Evolutionary conservation across 192 early-diverging fungal species (phyloP).

Genomic region (Dimargaris cristalligena): DNA sequence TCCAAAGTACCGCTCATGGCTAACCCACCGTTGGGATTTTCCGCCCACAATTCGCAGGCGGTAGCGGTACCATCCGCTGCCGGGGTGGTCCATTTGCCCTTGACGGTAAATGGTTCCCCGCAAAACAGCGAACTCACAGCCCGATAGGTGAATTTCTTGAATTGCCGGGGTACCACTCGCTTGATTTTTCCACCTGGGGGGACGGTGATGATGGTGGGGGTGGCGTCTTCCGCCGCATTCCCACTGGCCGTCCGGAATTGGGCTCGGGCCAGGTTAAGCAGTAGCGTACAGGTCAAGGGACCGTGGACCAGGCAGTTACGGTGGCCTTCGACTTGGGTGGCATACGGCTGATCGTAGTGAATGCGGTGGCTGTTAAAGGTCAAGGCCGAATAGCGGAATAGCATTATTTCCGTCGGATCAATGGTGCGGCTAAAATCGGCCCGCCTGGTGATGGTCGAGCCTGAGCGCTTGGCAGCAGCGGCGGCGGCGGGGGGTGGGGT

Average conservation of each 20-base stretch:
- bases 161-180: too few relatives aligned
- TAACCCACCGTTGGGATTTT: slow-evolving; percentile 40
- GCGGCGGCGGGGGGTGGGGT: slow-evolving; percentile 17
- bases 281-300: slow-evolving; percentile 57
- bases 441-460: slow-evolving; percentile 21
- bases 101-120: slow-evolving; percentile 33
- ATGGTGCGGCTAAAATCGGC: slow-evolving; percentile 43
- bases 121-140: slow-evolving; percentile 51
- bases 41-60: slow-evolving; percentile 54
- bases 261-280: slow-evolving; percentile 40
- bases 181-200: too few relatives aligned
- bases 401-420: slow-evolving; percentile 43
- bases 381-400: slow-evolving; percentile 79
- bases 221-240: slow-evolving; percentile 24
- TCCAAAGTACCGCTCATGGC: slow-evolving; percentile 43
- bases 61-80: slow-evolving; percentile 15
- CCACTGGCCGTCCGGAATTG: neutral
- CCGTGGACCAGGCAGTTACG: slow-evolving; percentile 60
- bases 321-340: slow-evolving; percentile 45
- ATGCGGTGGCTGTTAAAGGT: slow-evolving; percentile 83
- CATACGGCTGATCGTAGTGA: slow-evolving; percentile 66
- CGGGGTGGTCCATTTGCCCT: slow-evolving; percentile 24
- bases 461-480: too few relatives aligned
- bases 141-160: slow-evolving; percentile 50
- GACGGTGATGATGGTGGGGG: too few relatives aligned